Base-by-base conservation (phyloP, 1,284 basidiomycete genomes). In the Cystobasidiaceae sp. region DNA sequence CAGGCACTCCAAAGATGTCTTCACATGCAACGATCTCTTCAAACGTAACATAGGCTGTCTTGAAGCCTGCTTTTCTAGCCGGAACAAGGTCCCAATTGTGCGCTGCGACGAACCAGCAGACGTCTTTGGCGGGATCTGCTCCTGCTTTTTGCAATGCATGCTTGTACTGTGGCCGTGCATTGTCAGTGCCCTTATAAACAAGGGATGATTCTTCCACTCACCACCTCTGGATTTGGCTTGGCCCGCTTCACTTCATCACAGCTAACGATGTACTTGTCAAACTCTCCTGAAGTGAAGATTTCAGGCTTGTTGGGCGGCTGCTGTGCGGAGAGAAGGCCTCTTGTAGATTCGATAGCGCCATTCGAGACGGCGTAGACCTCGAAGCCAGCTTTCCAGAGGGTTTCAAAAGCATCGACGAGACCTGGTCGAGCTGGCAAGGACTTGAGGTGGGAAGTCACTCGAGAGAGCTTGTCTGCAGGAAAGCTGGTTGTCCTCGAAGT, bases 41-140 rank as follows among this genome's bases (percentile, higher is more conserved):
- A 21, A 60, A 67, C 13, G 45, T 54, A 21, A 60, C 65, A 41
- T 60, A 67, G 6, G 57, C 65, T 33, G 65, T 67, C 49, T 67
- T 67, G 49, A 67, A 67, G 17, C 65, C 65, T 13, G 56, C 65
- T 46, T 67, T 60, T 43, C 55, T 21, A 28, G 65, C 65, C 5
- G 65, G 48, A 1, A 59, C 34, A 15, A 67, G 44, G 33, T 67
- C 65, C 65, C 65, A 67, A 30, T 30, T 39, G 32, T 67, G 65
- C 13, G 65, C 56, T 9, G 65, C 57, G 17, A 67, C 44, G 28
- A 67, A 67, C 56, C 56, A 59, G 39, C 56, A 60, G 15, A 37
- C 33, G 49, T 59, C 57, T 23, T 51, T 46, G 4, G 41, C 32
- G 15, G 61, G 52, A 39, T 66, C 55, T 50, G 55, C 55, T 17